A percentile compares a stretch with the other conserved stretches of the same genome.
Conservation (phyloP, 495 filamentous ascomycete species). For the Penicillium robsamsonii region DNA sequence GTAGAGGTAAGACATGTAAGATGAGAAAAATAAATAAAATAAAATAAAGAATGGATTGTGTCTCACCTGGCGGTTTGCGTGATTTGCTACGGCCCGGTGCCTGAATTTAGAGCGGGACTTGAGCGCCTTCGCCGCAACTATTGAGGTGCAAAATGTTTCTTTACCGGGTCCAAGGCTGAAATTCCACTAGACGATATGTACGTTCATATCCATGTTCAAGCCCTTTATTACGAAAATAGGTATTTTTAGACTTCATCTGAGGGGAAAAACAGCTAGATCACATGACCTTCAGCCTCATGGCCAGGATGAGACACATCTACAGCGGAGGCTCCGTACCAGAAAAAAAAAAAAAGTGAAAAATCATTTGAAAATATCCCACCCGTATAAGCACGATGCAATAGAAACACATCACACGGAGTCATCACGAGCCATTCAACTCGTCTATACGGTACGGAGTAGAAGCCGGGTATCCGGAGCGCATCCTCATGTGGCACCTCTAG, state of each 20-base stretch:
- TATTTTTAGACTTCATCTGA: background rate
- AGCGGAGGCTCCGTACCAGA: background rate
- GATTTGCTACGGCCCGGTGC: background rate
- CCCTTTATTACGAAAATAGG: background rate
- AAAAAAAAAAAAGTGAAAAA: background rate
- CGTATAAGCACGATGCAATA: background rate
- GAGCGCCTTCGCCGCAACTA: background rate
- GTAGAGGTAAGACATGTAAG: background rate
- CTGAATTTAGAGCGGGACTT: background rate
- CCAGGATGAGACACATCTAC: background rate
- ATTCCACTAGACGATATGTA: background rate
- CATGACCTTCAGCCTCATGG: constrained; percentile 2
- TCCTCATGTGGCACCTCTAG: background rate
- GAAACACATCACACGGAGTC: background rate
- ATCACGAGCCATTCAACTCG: constrained; percentile 1
- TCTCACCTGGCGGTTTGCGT: background rate
- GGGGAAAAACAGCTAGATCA: background rate
- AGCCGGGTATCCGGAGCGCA: background rate
- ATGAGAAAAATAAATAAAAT: background rate
- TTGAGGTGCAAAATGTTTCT: background rate
- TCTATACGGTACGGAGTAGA: background rate
- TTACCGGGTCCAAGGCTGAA: background rate
- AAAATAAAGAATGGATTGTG: background rate
- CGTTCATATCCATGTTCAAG: background rate
- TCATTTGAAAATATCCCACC: no score